Percentiles rank a stretch among this genome's conserved stretches.
These are phyloP conservation scores for Neoarthrinium moseri DNA, from an alignment of 2,329 filamentous ascomycete species.

Conservation along the genomic window DNA sequence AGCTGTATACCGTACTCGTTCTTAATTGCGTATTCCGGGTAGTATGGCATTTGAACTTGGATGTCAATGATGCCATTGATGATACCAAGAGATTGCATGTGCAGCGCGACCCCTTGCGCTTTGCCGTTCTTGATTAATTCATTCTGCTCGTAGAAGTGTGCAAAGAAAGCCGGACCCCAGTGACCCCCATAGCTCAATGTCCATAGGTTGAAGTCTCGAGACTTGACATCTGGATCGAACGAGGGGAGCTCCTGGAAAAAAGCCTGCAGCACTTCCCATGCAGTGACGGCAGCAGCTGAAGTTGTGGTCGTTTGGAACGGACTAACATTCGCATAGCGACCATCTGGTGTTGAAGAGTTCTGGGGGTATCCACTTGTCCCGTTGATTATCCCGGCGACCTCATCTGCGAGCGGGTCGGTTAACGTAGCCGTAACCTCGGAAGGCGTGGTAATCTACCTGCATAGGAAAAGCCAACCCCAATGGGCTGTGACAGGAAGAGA, in stretches of 20 bases:
- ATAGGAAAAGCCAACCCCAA: constrained; percentile 28
- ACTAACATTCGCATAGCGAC: constrained; percentile 25
- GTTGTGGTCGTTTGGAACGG: constrained; percentile 24
- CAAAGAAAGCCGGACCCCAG: constrained; percentile 43
- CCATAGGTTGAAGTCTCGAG: constrained; percentile 56
- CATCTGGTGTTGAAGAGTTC: constrained; percentile 24
- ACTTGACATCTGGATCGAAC: constrained; percentile 44
- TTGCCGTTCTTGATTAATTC: constrained; percentile 49
- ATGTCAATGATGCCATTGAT: constrained; percentile 57
- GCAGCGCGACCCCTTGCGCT: constrained; percentile 44
- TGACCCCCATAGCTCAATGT: constrained; percentile 52
- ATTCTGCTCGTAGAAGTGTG: constrained; percentile 58
- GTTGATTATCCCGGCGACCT: constrained; percentile 23
- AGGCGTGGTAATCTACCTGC: constrained; percentile 6
- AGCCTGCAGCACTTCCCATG: constrained; percentile 27
- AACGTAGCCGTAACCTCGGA: background rate
- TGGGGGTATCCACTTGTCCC: constrained; percentile 19
- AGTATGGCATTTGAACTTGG: constrained; percentile 41
- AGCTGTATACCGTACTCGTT: constrained; percentile 43
- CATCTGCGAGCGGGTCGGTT: constrained; percentile 9
- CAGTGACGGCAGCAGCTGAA: constrained; percentile 22
- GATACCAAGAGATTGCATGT: constrained; percentile 53
- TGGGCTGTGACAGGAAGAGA: constrained; percentile 27
- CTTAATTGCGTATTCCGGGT: constrained; percentile 35
- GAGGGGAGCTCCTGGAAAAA: constrained; percentile 22